Evolutionary conservation across 768 basidiomycete species (phyloP), one percentile per base, ranked within the genome.

Genomic region (Mycena rosella): DNA sequence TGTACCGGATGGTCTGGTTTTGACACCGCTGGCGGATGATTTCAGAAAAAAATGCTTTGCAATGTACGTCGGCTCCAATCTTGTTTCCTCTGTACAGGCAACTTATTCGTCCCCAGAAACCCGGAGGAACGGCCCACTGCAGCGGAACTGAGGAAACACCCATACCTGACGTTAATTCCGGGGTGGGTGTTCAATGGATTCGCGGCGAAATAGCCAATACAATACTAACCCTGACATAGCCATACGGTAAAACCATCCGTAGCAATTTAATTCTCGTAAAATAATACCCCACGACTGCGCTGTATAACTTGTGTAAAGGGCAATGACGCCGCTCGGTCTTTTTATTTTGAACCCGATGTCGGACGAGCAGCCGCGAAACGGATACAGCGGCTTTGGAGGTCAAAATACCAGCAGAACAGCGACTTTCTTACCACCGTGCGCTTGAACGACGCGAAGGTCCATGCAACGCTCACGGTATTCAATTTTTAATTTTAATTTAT

Each of bases 21-120:
- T 99, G 56, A 91, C 93, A 22, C 81, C 86, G 27, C 84, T 90
- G 54, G 96, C 93, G 13, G 86, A 92, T 68, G 93, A 97, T 76
- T 98, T 99, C 79, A 86, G 97, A 72, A 83, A 84, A 57, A 90
- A 89, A 74, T 98, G 98, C 79, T 96, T 99, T 75, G 92, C 94
- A 5, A 90, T 95, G 95, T 95, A 76, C 72, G 92, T 79, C 13
- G 4, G 5, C 2, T 42, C 13, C 58, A 34, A 29, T 49, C 70
- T 68, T 36, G 29, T 53, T 27, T 27, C 22, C 18, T 67, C 11
- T 5, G 27, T 14, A 32, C 59, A 38, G 13, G n/a, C 40, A 64
- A 22, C 57, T 74, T 14, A 60, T 73, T 20, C 42, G 42, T 49
- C 61, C 65, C 26, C 65, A 95, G 93, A 68, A 90, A 96, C 74